These are phyloP conservation scores for Quercus lobata DNA, from an alignment of 331 rosid species.

Conservation along the genomic window DNA sequence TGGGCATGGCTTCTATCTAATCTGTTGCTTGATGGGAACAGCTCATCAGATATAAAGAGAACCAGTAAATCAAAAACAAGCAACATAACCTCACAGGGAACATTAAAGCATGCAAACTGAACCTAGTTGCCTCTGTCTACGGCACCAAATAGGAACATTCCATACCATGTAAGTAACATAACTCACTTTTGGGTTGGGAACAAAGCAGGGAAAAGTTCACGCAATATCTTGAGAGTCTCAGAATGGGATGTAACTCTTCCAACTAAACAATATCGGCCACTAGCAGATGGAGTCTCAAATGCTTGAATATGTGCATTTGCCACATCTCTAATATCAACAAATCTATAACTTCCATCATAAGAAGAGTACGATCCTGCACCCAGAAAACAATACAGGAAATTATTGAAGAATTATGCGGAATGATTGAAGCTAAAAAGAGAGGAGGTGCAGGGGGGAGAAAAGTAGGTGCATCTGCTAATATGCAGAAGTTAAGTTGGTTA, in stretches of 20 bases:
- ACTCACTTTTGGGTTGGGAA: slow-evolving; percentile 30
- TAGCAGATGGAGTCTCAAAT: slow-evolving; percentile 33
- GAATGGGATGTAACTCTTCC: slow-evolving; percentile 22
- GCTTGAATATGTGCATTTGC: slow-evolving; percentile 42
- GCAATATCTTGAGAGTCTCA: slow-evolving; percentile 18
- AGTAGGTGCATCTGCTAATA: too few relatives aligned
- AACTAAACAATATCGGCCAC: slow-evolving; percentile 37
- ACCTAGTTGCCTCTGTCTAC: neutral
- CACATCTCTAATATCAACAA: slow-evolving; percentile 45
- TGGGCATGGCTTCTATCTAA: too few relatives aligned
- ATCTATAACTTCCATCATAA: slow-evolving; percentile 12
- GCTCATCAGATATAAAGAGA: neutral
- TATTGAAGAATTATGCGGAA: too few relatives aligned
- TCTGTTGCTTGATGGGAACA: too few relatives aligned
- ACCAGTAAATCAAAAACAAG: neutral
- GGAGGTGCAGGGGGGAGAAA: too few relatives aligned
- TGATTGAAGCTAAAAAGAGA: too few relatives aligned
- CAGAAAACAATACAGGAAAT: neutral
- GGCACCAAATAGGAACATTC: neutral
- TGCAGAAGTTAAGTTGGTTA: too few relatives aligned
- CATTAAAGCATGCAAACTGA: neutral
- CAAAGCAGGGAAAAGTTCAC: slow-evolving; percentile 18
- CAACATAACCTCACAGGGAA: neutral
- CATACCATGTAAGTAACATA: neutral
- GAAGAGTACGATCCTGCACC: slow-evolving; percentile 25